Base-by-base conservation (phyloP, 352 stramenopile genomes). In the Thraustotheca clavata region DNA sequence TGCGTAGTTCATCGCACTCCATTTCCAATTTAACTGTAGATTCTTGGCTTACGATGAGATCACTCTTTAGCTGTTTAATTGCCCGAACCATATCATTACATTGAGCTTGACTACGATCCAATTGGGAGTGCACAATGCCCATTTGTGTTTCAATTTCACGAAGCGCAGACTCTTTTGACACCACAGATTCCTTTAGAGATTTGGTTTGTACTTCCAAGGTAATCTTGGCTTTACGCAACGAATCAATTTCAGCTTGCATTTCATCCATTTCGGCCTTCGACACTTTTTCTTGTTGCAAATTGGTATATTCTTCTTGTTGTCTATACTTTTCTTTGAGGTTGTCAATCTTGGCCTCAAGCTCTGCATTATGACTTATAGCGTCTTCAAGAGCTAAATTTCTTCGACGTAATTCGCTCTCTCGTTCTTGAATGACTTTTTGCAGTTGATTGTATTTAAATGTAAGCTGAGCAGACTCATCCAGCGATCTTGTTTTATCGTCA, bases 401-500 rank as follows among this genome's bases (percentile, higher is more conserved):
- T 35, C 86, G 76, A 3, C 75, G 78, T 7, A 91, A 67, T 20
- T 89, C 77, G n/a, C 86, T 73, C 11, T 93, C 81, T 2, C 81
- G 80, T 41, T 90, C 71, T 8, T 71, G 72, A 11, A 93, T 36
- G 18, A 88, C 57, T 46, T 86, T 84, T 60, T 91, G 79, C 78
- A 93, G 82, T 18, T 81, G 75, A 3, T 76, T 71, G 31, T 89
- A 68, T 39, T 93, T 80, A 2, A 76, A 72, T 40, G 14, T 29
- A 16, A 54, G 36, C 22, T 33, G 22, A 7, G 16, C 26, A 9
- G 26, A 14, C 3, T 14, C 34, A 1, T 93, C 77, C 2, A 89
- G 68, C 4, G 78, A 87, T 7, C 71, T 71, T 54, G 87, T 91
- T 50, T 89, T 89, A 59, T 91, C 83, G 9, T 55, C 76, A 67